These are phyloP conservation scores for Cutaneotrichosporon mucoides DNA, from an alignment of 1,284 basidiomycete genomes.

Conservation along the genomic window DNA sequence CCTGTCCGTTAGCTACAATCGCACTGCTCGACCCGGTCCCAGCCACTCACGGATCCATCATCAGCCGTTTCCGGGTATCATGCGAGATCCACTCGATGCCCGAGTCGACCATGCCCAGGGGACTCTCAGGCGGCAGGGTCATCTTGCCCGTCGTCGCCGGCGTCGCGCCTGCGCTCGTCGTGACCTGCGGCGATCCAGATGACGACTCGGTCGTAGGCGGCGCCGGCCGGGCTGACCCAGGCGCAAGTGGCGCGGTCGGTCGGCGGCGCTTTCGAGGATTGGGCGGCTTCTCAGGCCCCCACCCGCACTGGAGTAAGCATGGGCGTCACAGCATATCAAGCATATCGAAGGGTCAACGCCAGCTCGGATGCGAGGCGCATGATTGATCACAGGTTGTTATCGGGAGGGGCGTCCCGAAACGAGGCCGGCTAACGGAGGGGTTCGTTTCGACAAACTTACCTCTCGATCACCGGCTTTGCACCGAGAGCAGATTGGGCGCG, in stretches of 20 bases:
- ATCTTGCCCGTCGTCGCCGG: neutral
- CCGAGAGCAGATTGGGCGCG: constrained; percentile 25
- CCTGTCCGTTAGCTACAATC: neutral
- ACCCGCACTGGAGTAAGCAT: constrained; percentile 15
- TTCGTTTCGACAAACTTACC: constrained; percentile 20
- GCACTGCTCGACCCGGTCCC: too few relatives aligned
- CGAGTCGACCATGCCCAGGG: neutral
- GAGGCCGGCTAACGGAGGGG: neutral
- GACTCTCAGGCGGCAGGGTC: neutral
- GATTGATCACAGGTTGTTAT: neutral
- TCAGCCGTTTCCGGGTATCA: constrained; percentile 12
- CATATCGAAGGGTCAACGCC: too few relatives aligned
- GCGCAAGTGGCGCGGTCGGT: neutral
- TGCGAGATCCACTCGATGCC: constrained; percentile 20
- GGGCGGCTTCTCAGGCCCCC: constrained; percentile 18
- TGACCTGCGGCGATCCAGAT: neutral
- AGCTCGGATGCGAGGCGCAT: too few relatives aligned
- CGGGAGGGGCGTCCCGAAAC: neutral
- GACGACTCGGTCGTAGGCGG: neutral
- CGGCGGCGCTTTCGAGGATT: constrained; percentile 16
- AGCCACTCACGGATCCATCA: constrained; percentile 32
- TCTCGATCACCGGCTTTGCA: constrained; percentile 26
- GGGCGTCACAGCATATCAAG: neutral
- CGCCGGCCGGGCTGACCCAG: too few relatives aligned
- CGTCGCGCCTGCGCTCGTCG: neutral